Evolutionary conservation across 2,329 filamentous ascomycete genomes (phyloP).

Genomic region (Epichloe aotearoae): DNA sequence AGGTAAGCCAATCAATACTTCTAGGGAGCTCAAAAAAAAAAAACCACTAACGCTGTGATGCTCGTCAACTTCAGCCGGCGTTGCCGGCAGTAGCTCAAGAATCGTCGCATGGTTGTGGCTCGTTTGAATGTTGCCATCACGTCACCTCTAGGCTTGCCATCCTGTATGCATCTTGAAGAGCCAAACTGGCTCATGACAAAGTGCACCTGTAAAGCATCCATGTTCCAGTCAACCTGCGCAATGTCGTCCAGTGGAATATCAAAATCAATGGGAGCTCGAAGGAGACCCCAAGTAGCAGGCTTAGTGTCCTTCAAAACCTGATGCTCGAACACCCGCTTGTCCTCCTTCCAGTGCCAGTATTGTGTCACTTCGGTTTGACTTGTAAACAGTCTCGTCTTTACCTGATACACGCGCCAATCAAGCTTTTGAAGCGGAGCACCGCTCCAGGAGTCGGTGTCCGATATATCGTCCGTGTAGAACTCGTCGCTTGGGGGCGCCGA

Average conservation of each 20-base stretch:
- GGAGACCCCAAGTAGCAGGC: constrained; percentile 34
- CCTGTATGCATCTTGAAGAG: constrained; percentile 12
- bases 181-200: constrained; percentile 23
- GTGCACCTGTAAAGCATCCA: constrained; percentile 27
- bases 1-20: not conserved
- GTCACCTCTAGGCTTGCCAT: constrained; percentile 27
- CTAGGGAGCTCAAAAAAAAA: not conserved
- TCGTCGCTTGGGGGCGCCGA: constrained; percentile 18
- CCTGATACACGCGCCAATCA: constrained; percentile 39
- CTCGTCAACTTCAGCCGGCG: constrained; percentile 29
- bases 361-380: constrained; percentile 36
- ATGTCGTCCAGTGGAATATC: constrained; percentile 34
- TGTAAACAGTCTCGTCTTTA: constrained; percentile 35
- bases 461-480: constrained; percentile 33
- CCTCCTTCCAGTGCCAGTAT: constrained; percentile 39
- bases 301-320: constrained; percentile 35
- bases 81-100: constrained; percentile 33
- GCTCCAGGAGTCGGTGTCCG: constrained; percentile 38
- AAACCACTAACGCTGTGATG: constrained; percentile 25
- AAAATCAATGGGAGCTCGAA: constrained; percentile 38
- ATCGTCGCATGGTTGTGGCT: constrained; percentile 37
- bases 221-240: constrained; percentile 30
- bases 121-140: constrained; percentile 40
- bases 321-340: constrained; percentile 33
- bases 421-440: constrained; percentile 28